phyloP scores from a whole-genome alignment of 192 early-diverging fungal genomes.

The Dispira parvispora region DNA sequence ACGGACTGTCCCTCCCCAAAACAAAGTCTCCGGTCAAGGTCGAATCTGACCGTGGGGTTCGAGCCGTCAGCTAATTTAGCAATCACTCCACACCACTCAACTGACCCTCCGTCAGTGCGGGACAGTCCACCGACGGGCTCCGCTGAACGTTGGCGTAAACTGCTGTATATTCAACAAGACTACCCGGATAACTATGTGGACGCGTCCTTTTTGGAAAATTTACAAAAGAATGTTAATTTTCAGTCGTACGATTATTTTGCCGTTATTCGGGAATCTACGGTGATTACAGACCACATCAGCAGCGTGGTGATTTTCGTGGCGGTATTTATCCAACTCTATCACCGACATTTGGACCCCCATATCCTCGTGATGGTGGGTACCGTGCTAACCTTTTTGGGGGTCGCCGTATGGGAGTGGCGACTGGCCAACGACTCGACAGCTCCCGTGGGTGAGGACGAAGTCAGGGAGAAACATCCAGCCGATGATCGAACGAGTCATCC shows the following conservation, averaged over 20 bases:
- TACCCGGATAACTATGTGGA: conserved; percentile 90
- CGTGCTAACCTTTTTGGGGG: conserved; percentile 37
- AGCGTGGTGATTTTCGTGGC: conserved; percentile 77
- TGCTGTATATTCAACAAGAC: conserved; percentile 74
- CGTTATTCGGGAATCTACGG: conserved; percentile 52
- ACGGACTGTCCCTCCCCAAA: too few species aligned
- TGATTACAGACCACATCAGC: conserved; percentile 74
- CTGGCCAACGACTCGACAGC: not conserved
- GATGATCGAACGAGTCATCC: not conserved
- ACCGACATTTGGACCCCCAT: conserved; percentile 32
- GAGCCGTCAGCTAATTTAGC: too few species aligned
- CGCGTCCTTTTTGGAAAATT: conserved; percentile 63
- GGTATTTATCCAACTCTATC: conserved; percentile 63
- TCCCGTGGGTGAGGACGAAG: not conserved
- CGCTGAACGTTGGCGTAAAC: conserved; percentile 45
- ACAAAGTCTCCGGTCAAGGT: too few species aligned
- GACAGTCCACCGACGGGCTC: too few species aligned
- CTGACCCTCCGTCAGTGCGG: too few species aligned
- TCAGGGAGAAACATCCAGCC: not conserved
- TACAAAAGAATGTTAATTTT: conserved; percentile 86
- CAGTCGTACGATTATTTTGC: conserved; percentile 67
- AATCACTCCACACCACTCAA: too few species aligned
- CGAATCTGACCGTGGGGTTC: too few species aligned
- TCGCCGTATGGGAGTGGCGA: conserved; percentile 49
- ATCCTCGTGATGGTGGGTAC: conserved; percentile 39